Evolutionary conservation across 2,329 filamentous ascomycete genomes (phyloP).

Genomic region (Colletotrichum navitas): DNA sequence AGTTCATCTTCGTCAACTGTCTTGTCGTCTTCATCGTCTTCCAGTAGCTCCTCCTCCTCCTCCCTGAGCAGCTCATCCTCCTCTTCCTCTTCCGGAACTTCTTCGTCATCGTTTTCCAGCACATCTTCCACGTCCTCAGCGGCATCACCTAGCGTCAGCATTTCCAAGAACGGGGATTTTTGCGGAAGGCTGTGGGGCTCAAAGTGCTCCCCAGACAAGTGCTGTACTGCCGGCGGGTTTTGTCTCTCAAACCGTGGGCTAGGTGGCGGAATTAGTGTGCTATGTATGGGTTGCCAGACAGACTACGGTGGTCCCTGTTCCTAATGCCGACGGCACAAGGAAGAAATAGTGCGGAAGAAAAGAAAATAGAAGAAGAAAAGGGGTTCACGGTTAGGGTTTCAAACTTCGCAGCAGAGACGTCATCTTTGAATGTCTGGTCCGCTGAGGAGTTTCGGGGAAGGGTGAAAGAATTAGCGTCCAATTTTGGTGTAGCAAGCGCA

Average conservation of each 20-base stretch:
- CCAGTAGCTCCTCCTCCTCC: not conserved
- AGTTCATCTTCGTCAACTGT: not conserved
- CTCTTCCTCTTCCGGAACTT: not conserved
- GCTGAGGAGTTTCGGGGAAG: no score
- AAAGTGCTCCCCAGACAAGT: not conserved
- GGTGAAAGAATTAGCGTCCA: not conserved
- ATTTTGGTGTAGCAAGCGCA: not conserved
- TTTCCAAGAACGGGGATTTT: fast-evolving
- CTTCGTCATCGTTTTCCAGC: not conserved
- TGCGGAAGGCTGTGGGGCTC: not conserved
- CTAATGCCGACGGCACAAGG: not conserved
- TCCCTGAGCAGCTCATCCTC: not conserved
- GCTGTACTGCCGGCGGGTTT: no score
- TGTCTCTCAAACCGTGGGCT: no score
- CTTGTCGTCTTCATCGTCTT: not conserved
- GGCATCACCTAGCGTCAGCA: not conserved
- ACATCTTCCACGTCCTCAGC: no score
- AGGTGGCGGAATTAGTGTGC: no score
- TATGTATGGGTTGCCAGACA: fast-evolving
- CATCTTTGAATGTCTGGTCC: no score
- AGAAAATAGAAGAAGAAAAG: fast-evolving
- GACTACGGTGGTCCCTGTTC: not conserved
- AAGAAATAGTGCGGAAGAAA: fast-evolving
- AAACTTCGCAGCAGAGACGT: no score
- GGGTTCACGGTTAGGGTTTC: no score